phyloP scores from a whole-genome alignment of 2,329 filamentous ascomycete genomes.

The Cladophialophora carrionii region DNA sequence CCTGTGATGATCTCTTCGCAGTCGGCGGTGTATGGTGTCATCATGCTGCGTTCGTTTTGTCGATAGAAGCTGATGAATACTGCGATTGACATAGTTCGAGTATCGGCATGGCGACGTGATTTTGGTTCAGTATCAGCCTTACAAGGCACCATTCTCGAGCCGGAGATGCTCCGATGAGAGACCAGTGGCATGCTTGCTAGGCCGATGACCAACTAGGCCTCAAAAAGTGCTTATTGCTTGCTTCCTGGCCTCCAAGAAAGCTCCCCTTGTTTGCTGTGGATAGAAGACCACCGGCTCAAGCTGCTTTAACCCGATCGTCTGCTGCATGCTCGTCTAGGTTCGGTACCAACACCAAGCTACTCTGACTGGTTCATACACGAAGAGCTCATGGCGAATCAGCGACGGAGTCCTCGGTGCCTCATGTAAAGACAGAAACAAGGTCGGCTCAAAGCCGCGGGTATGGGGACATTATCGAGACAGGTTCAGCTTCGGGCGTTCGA shows the following conservation, averaged over 20 bases:
- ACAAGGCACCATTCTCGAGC: neutral
- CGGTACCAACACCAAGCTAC: neutral
- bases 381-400: neutral
- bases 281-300: neutral
- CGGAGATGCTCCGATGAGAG: neutral
- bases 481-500: neutral
- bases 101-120: neutral
- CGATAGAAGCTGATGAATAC: neutral
- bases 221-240: too few species aligned
- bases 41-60: neutral
- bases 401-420: neutral
- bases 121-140: neutral
- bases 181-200: neutral
- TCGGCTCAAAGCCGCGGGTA: neutral
- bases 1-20: neutral
- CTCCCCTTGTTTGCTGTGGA: neutral
- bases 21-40: neutral
- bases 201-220: neutral
- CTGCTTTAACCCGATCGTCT: neutral
- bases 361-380: neutral
- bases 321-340: neutral
- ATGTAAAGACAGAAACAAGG: neutral
- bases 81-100: neutral
- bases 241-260: neutral
- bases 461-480: neutral